Base-by-base conservation (phyloP, 139 green algal genomes). In the Micractinium sp. region DNA sequence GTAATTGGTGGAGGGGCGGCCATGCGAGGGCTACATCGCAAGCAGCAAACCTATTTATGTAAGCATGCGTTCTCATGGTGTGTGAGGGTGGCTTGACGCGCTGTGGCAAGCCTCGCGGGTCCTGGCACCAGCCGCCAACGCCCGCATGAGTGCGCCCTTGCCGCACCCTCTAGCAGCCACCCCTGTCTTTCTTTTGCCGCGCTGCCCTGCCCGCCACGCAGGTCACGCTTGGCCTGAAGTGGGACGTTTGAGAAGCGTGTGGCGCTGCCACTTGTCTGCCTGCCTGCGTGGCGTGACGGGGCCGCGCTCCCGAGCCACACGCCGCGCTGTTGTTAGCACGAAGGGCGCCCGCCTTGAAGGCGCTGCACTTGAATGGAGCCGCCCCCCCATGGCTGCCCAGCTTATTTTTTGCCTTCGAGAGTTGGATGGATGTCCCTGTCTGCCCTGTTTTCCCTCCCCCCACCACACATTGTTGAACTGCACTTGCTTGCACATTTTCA, bases 221-320 rank as follows among this genome's bases (percentile, higher is more conserved):
- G 74, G 74, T 80, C n/a, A 53, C 74, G 74, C 74, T 80, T 33
- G 74, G 74, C 14, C 15, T 86, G 56, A 86, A 86, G 60, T 86
- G 81, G 81, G 81, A 86, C 56, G 22, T 86, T n/a, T 86, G 60
- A 86, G 53, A 20, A 18, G 47, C 77, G 22, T 27, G 29, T 12
- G 29, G 38, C 3, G 3, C 31, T 12, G 23, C 80, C 7, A 60
- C 53, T 12, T 27, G 12, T 14, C 14, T 85, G 47, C 47, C 20
- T 69, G 29, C 29, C 29, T 56, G 23, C 27, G 53, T 56, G 35
- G 74, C 74, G 16, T 41, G 18, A 35, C 74, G 9, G 18, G n/a
- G n/a, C n/a, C n/a, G n/a, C n/a, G n/a, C n/a, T n/a, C n/a, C n/a
- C n/a, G n/a, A n/a, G 66, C 23, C 23, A 73, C 66, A 29, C 22